Evolutionary conservation across 2,329 filamentous ascomycete genomes (phyloP).

Genomic region (Cladorrhinum sp.): DNA sequence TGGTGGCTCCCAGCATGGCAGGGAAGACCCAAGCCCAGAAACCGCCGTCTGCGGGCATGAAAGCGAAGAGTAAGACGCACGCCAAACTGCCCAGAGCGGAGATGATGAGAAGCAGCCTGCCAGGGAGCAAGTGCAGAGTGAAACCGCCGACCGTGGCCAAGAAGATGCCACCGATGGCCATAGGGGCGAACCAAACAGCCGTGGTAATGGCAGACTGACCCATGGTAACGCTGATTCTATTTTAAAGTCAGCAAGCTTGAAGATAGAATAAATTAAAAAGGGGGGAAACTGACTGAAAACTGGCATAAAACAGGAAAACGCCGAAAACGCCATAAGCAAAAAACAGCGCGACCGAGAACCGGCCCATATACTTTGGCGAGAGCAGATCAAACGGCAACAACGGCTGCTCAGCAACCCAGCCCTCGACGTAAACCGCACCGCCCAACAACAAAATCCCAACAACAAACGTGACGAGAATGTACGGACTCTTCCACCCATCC

Average conservation of each 20-base stretch:
- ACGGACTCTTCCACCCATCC: slow-evolving; percentile 68
- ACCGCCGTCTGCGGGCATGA: slow-evolving; percentile 56
- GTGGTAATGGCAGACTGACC: slow-evolving; percentile 57
- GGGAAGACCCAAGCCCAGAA: slow-evolving; percentile 77
- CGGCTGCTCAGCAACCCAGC: slow-evolving; percentile 65
- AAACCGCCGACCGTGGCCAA: slow-evolving; percentile 62
- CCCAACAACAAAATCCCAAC: slow-evolving; percentile 59
- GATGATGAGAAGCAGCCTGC: slow-evolving; percentile 59
- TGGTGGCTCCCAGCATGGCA: slow-evolving; percentile 63
- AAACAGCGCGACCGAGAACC: slow-evolving; percentile 58
- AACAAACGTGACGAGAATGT: slow-evolving; percentile 64
- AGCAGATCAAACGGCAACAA: slow-evolving; percentile 70
- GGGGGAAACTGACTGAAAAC: slow-evolving; percentile 57
- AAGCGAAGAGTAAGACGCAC: slow-evolving; percentile 59
- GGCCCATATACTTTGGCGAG: slow-evolving; percentile 63
- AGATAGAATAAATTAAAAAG: slow-evolving; percentile 33
- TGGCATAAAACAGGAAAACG: slow-evolving; percentile 67
- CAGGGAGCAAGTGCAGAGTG: slow-evolving; percentile 63
- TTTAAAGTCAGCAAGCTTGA: not conserved
- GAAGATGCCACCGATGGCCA: slow-evolving; percentile 65
- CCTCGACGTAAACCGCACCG: slow-evolving; percentile 66
- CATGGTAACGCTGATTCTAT: slow-evolving; percentile 59
- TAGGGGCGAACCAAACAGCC: slow-evolving; percentile 66
- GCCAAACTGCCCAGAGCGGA: slow-evolving; percentile 59
- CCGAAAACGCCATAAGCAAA: slow-evolving; percentile 68